Base-by-base conservation (phyloP, 345 rosid species). In the Orychophragmus violaceus region DNA sequence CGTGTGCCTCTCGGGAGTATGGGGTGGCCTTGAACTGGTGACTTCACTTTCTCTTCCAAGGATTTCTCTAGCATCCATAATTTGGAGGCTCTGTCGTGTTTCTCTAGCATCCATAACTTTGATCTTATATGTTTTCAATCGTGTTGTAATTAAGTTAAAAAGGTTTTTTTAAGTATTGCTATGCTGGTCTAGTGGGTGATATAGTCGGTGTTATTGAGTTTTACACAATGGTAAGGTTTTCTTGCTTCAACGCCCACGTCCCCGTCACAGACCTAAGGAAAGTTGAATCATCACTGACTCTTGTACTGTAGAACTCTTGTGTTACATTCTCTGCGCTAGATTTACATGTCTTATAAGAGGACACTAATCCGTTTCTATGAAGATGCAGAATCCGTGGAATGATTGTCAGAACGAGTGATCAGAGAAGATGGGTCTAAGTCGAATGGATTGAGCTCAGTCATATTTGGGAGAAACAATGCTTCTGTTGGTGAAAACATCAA, bases 41-140 rank as follows among this genome's bases (percentile, higher is more conserved):
- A 77, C 71, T 76, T 61, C 82, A 75, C 77, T 83, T 39, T 85
- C 65, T 69, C 80, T 81, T 53, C 78, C 85, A 62, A 85, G 96
- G 80, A 80, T 90, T 80, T 83, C 97, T 22, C 82, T 82, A 64
- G 89, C 97, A n/a, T 88, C 92, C 12, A 78, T 84, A 76, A 71
- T 89, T 70, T 93, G 97, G 99, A 88, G 94, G 64, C 66, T 93
- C 67, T 82, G 90, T 70, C 96, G 97, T 76, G 82, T 85, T n/a
- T n/a, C n/a, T n/a, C n/a, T n/a, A n/a, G n/a, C n/a, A n/a, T n/a
- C n/a, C n/a, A n/a, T n/a, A n/a, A n/a, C n/a, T n/a, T n/a, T n/a
- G n/a, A n/a, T 65, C 48, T 62, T 48, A 17, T 64, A n/a, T 45
- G 63, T 49, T 70, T 78, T 69, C 44, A 59, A 71, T 48, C 79